Evolutionary conservation across 73 alveolate genomes (phyloP).

Genomic region (Paramecium octaurelia): DNA sequence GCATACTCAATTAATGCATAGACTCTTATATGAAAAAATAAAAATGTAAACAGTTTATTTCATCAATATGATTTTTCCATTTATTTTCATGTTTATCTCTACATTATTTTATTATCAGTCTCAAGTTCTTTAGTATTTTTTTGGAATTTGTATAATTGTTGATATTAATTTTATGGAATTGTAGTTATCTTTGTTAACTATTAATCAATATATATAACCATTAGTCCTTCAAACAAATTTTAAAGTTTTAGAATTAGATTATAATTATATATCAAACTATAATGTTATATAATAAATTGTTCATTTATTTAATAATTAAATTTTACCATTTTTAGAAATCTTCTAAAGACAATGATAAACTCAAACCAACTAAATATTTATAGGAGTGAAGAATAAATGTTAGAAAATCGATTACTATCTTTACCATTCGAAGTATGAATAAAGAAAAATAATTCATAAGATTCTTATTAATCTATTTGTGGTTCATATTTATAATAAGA

Average conservation of each 20-base stretch:
- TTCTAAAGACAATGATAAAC: not conserved
- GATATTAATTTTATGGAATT: not conserved
- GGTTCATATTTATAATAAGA: not conserved
- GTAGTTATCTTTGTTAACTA: not conserved
- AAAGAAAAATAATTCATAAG: not conserved
- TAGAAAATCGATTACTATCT: not conserved
- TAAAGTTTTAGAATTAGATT: not conserved
- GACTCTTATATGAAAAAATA: not conserved
- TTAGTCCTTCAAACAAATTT: not conserved
- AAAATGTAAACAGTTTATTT: not conserved
- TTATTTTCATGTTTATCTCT: not conserved
- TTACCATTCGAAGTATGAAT: not conserved
- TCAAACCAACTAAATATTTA: not conserved
- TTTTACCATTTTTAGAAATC: not conserved
- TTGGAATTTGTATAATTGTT: not conserved
- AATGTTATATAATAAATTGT: not conserved
- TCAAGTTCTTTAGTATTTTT: not conserved
- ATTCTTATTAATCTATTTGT: not conserved
- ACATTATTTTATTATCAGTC: not conserved
- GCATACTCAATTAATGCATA: not conserved
- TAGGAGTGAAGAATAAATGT: not conserved
- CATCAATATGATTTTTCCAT: not conserved
- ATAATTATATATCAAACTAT: too few relatives aligned
- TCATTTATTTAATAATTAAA: not conserved
- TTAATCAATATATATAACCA: not conserved